Base-by-base conservation (phyloP, 768 basidiomycete species). In the Pulveroboletus sp. region DNA sequence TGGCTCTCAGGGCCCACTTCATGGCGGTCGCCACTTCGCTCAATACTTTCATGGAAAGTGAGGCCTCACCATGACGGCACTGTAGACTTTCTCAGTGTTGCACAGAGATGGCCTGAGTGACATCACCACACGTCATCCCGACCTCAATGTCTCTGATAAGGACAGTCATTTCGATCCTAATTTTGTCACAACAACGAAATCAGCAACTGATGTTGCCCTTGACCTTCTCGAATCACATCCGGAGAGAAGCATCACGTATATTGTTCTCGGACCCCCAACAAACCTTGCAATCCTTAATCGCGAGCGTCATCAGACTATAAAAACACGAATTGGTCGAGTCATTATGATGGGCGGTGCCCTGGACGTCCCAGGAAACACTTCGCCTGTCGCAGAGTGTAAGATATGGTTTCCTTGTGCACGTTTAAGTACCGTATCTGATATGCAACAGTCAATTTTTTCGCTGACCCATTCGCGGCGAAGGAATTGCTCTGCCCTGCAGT, bases 321-420 rank as follows among this genome's bases (percentile, higher is more conserved):
- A 69, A 8, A 67, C 76, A 11, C 79, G 79, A 38, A 78, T 91
- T 27, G 89, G 83, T 5, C 77, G 83, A n/a, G 71, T 97, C 8
- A 70, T 93, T 18, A 84, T 83, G 64, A 95, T 97, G 92, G 93
- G 93, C n/a, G 93, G 92, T 13, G 87, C 92, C 2, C 65, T 97
- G 21, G 91, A 94, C 56, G 88, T 91, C 30, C 91, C 93, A 0
- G 93, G 93, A 3, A 97, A 95, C 57, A 86, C 84, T 0, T 81
- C 76, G 24, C 81, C 91, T 8, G 75, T 80, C 4, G 86, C 92
- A 50, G 93, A 96, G 67, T 95, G 93, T 89, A 69, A 68, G 82
- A 64, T 1, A 18, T 31, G 2, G 28, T 18, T 18, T 38, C 24
- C 13, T 32, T 32, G 0, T 28, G 3, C 14, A 5, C 8, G n/a